Evolutionary conservation across 805 yeast species (phyloP), one percentile per base, ranked within the genome.

Genomic region (Wickerhamiella qilinensis): DNA sequence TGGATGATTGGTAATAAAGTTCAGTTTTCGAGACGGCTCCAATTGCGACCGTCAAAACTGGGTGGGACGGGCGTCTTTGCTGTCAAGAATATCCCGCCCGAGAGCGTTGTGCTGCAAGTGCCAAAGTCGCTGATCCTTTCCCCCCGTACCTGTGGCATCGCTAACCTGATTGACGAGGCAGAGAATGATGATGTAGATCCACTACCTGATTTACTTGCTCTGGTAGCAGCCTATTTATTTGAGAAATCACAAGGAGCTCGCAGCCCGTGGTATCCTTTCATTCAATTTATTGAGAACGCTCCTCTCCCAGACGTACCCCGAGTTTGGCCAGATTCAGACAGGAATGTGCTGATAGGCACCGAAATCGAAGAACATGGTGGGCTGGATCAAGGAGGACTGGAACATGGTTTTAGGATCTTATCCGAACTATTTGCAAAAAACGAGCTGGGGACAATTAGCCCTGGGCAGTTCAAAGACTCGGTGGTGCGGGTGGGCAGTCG

Each of bases 1-100:
- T 82, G 91, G 80, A 65, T 80, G n/a, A 45, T 55, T 15, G 52
- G 59, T 3, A 66, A 71, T 38, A 65, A 71, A 38, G 68, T 77
- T 1, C 66, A 62, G 42, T 72, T 83, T 69, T 65, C 71, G 42
- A 54, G 65, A 4, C 65, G 62, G 2, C 51, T 77, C 9, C 61
- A 63, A 29, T 54, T 78, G 1, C 61, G 56, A 27, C 43, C 47
- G n/a, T 72, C 83, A 0, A 46, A 56, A 3, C 42, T 60, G 2
- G 84, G 82, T 2, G 93, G 93, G 1, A 46, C 72, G 2, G 94
- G 94, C 5, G 88, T 84, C 0, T 79, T 78, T 53, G 76, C 80
- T 4, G 58, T 53, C 5, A 39, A 48, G 21, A 62, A 63, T 21
- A 49, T 72, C 8, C 56, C 53, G 6, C 52, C 53, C 25, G 65